phyloP scores from a whole-genome alignment of 805 yeast genomes.

The Kregervanrija pseudodelftensis region DNA sequence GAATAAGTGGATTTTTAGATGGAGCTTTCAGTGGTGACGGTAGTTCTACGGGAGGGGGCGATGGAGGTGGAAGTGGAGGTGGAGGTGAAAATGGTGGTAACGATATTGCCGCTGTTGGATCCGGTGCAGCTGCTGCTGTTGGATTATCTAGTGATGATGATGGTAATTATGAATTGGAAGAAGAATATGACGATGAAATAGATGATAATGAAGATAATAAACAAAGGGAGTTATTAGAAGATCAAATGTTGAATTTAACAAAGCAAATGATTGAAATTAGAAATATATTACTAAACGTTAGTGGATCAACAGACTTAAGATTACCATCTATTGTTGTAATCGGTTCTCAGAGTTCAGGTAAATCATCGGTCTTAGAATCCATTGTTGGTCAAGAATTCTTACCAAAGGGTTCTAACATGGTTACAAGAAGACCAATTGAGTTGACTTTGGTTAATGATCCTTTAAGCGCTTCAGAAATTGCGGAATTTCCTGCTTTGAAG shows the following conservation, averaged over 20 bases:
- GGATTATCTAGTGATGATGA: slow-evolving; percentile 32
- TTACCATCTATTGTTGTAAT: slow-evolving; percentile 93
- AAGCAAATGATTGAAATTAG: slow-evolving; percentile 96
- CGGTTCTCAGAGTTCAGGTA: slow-evolving; percentile 97
- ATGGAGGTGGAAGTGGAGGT: slow-evolving; percentile 18
- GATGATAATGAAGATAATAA: slow-evolving; percentile 40
- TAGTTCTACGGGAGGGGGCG: slow-evolving; percentile 21
- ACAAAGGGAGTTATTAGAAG: slow-evolving; percentile 51
- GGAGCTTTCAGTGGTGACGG: slow-evolving; percentile 24
- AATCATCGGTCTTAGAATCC: slow-evolving; percentile 91
- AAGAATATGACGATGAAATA: slow-evolving; percentile 35
- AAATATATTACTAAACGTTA: slow-evolving; percentile 66
- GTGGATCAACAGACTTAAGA: slow-evolving; percentile 64
- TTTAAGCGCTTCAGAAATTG: slow-evolving; percentile 68
- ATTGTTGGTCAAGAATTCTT: slow-evolving; percentile 97
- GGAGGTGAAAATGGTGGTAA: slow-evolving; percentile 7
- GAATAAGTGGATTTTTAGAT: slow-evolving; percentile 29
- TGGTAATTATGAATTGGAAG: slow-evolving; percentile 40
- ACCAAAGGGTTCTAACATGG: slow-evolving; percentile 98
- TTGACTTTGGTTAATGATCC: slow-evolving; percentile 86
- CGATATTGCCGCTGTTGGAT: slow-evolving; percentile 36
- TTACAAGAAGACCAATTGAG: slow-evolving; percentile 95
- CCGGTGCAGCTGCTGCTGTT: slow-evolving; percentile 49
- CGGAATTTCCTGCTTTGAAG: slow-evolving; percentile 89
- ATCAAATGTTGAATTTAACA: slow-evolving; percentile 82